A percentile compares a stretch with the other conserved stretches of the same genome.
phyloP scores from a whole-genome alignment of 1,284 basidiomycete genomes.

The Austroboletus niveus region DNA sequence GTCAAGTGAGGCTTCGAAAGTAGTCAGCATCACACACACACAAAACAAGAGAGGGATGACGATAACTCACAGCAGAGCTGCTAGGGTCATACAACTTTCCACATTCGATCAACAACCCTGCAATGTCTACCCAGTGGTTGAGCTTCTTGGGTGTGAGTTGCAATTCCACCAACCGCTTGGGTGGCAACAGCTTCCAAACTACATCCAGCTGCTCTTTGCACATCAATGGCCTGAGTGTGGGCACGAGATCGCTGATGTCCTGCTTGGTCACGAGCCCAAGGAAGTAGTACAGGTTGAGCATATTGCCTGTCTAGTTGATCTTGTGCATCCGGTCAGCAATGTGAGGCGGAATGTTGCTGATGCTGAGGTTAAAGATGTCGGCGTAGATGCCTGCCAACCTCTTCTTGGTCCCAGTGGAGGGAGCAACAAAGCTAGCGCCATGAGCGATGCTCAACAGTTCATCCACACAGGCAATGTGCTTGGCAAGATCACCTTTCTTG shows the following conservation, averaged over 20 bases:
- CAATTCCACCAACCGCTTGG: constrained; percentile 28
- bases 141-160: constrained; percentile 22
- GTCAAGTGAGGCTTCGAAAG: too few relatives aligned
- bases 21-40: too few relatives aligned
- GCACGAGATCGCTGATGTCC: constrained; percentile 20
- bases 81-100: too few relatives aligned
- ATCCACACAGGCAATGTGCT: too few relatives aligned
- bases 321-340: constrained; percentile 44
- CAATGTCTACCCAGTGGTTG: too few relatives aligned
- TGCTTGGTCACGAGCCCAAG: constrained; percentile 29
- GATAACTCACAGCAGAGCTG: too few relatives aligned
- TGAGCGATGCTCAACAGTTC: too few relatives aligned
- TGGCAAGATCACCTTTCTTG: too few relatives aligned
- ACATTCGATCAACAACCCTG: too few relatives aligned
- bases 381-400: constrained; percentile 13
- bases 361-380: constrained; percentile 14
- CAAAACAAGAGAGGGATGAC: too few relatives aligned
- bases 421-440: constrained; percentile 21
- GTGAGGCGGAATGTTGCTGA: constrained; percentile 40
- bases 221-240: constrained; percentile 16
- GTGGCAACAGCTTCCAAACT: constrained; percentile 7
- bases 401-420: constrained; percentile 29
- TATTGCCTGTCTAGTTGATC: constrained; percentile 39
- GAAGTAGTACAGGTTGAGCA: constrained; percentile 37
- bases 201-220: constrained; percentile 26